Evolutionary conservation across 2,329 filamentous ascomycete species (phyloP), one percentile per base, ranked within the genome.

Genomic region (Clarireedia sp.): DNA sequence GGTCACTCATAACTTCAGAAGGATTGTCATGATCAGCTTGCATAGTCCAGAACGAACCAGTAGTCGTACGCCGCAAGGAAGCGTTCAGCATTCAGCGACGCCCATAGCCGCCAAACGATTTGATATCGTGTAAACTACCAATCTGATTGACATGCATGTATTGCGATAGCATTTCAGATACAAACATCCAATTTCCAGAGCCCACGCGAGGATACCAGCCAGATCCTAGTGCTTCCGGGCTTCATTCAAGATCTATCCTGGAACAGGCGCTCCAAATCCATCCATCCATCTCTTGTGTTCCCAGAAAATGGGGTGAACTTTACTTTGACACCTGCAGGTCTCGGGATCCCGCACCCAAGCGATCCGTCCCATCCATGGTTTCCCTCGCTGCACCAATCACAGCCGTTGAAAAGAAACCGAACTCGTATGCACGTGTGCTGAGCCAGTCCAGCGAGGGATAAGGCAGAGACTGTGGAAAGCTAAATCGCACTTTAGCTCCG

Each of bases 241-340:
- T 43, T 54, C 8, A 33, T 12, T 36, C 21, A 23, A 24, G 37
- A 41, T 48, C 16, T 16, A 19, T 23, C 52, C 37, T 49, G 29
- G n/a, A 43, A 49, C 24, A n/a, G 26, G 26, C 12, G 37, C 17
- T 36, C 9, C 12, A 44, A 33, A 29, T 26, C 26, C 4, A 21
- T 36, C 19, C n/a, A 29, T 26, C 26, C 4, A 29, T 36, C 19
- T 24, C 41, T 5, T 38, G 17, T 9, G 46, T 44, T 40, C 52
- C 37, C 37, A 50, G 52, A 24, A 44, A 55, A 45, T 51, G 24
- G 45, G 45, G 36, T 36, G 19, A 23, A 29, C 10, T 48, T 36
- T 16, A 37, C 29, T 50, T 38, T 55, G 53, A 51, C 53, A 55
- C 47, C 46, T 55, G 53, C 53, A 51, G 45, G 53, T 55, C 48